Evolutionary conservation across 2,329 filamentous ascomycete species (phyloP), one percentile per base, ranked within the genome.

Genomic region (Chaetomiaceae sp.): DNA sequence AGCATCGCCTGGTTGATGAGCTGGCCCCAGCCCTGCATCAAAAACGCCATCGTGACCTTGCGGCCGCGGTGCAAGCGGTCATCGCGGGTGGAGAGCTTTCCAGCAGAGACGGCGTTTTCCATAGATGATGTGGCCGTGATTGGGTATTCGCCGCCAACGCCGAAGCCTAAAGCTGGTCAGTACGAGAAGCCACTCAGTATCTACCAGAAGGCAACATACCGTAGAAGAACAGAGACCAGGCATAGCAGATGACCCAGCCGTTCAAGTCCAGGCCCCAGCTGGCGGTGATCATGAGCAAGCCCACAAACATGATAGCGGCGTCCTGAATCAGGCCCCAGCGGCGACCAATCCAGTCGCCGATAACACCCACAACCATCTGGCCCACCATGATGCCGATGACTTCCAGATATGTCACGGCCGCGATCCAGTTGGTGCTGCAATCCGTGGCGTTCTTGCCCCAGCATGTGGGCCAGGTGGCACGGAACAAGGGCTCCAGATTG

Each of bases 21-120:
- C 71, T 97, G 92, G 61, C 92, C 92, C 92, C 92, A 97, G 50
- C 92, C 92, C 73, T 97, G 92, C 92, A 97, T 96, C 72, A 97
- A 73, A 76, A 97, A 97, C 54, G 92, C 91, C 70, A 87, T 90
- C 61, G 90, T 96, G 68, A 96, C 92, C 71, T 95, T 95, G 66
- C 92, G 89, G 59, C 92, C 92, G 73, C 92, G 90, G 75, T 97
- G 92, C 48, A 97, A 84, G 68, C 92, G 89, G 69, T 97, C 92
- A 49, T 96, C 90, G 58, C 86, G 86, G 54, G 90, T 96, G 6
- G 92, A 96, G 49, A 96, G 74, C 69, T 86, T 91, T 57, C 92
- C 91, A 33, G 89, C 74, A n/a, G 88, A 84, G 41, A 91, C 86
- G 14, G 89, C 87, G 65, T 91, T 90, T 70, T 96, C 90, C 84